phyloP scores from a whole-genome alignment of 176 grass and related monocot species.

The Calamus simplicifolius region DNA sequence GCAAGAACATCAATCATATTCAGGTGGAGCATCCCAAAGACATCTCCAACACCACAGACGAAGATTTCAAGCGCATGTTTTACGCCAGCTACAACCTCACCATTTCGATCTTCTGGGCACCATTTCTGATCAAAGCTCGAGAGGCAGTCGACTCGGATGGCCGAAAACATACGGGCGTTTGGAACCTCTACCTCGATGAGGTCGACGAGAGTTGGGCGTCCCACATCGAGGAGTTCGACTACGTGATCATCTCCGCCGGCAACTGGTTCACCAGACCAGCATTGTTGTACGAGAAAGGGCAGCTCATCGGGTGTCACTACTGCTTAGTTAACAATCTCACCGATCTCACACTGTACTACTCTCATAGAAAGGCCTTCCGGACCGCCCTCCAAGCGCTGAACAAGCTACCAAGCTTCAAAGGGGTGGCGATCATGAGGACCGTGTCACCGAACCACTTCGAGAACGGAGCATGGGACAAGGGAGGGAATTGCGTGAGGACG shows the following conservation, averaged over 20 bases:
- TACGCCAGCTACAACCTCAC: constrained; percentile 17
- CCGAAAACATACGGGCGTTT: not conserved
- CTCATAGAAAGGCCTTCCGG: constrained; percentile 30
- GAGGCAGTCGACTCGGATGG: not conserved
- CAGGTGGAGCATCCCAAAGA: constrained; percentile 20
- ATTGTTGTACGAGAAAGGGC: constrained; percentile 27
- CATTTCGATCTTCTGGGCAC: constrained; percentile 6
- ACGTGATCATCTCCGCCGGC: constrained; percentile 44
- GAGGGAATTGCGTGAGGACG: not conserved
- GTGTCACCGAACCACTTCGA: constrained; percentile 70
- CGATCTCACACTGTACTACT: constrained; percentile 29
- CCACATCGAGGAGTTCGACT: constrained; percentile 25
- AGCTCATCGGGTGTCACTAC: constrained; percentile 39
- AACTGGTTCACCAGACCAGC: constrained; percentile 48
- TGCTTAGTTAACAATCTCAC: constrained; percentile 34
- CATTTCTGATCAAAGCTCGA: not conserved
- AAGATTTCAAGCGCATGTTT: constrained; percentile 42
- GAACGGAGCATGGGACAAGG: constrained; percentile 9
- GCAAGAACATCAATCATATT: no score
- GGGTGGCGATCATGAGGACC: constrained; percentile 36
- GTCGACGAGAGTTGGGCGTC: not conserved
- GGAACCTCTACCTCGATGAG: constrained; percentile 9
- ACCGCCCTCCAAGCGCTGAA: constrained; percentile 30
- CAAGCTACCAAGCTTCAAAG: not conserved
- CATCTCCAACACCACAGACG: constrained; percentile 21